These are phyloP conservation scores for Areca catechu DNA, from an alignment of 176 grass and related monocot genomes.

Conservation along the genomic window DNA sequence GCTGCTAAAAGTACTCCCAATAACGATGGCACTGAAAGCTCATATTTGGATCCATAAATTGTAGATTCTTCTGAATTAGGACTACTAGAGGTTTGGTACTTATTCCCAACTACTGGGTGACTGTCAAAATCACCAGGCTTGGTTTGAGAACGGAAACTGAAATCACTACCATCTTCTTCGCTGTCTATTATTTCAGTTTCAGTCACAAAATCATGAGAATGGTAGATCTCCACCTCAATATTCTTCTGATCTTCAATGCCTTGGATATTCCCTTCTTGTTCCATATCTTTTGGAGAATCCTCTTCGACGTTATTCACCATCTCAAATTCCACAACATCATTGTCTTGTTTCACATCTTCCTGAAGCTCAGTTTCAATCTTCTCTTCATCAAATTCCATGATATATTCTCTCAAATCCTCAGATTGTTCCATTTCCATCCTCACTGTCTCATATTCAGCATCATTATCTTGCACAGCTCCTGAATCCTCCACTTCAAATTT, in stretches of 20 bases:
- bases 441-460: conserved; percentile 2
- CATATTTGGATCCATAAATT: conserved; percentile 13
- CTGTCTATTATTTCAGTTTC: conserved; percentile 13
- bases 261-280: too few species aligned
- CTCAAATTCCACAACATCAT: too few species aligned
- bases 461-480: conserved; percentile 18
- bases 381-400: conserved; percentile 9
- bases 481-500: neutral
- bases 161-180: neutral
- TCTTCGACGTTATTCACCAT: too few species aligned
- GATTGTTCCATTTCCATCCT: conserved; percentile 6
- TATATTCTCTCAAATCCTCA: conserved; percentile 2
- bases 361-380: neutral
- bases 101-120: conserved; percentile 4
- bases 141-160: conserved; percentile 19
- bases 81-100: conserved; percentile 1
- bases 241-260: neutral
- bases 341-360: neutral
- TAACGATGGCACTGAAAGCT: conserved; percentile 14
- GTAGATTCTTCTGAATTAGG: conserved; percentile 4
- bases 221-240: conserved; percentile 7
- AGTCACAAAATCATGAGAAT: neutral
- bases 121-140: conserved; percentile 16
- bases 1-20: conserved; percentile 20
- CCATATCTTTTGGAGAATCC: too few species aligned